phyloP scores from a whole-genome alignment of 2,329 filamentous ascomycete species.

The Neopestalotiopsis clavispora region DNA sequence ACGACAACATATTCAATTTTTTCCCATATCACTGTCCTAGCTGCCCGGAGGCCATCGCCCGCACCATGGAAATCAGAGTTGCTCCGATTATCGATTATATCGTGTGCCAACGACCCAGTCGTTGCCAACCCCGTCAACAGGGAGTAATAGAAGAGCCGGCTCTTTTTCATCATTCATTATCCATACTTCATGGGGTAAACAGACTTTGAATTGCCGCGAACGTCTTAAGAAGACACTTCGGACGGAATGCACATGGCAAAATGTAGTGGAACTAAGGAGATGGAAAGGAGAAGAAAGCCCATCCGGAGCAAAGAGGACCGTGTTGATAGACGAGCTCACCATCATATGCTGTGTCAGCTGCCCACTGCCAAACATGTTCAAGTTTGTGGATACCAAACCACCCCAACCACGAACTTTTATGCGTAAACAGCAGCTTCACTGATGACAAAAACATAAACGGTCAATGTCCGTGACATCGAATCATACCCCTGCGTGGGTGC shows the following conservation, averaged over 20 bases:
- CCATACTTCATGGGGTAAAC: conserved; percentile 28
- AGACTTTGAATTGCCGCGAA: conserved; percentile 26
- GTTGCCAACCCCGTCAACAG: conserved; percentile 35
- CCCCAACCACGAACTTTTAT: conserved; percentile 17
- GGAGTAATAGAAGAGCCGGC: conserved; percentile 34
- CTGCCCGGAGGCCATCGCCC: conserved; percentile 15
- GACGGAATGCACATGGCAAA: conserved; percentile 23
- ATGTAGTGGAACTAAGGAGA: conserved; percentile 17
- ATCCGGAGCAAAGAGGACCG: not conserved
- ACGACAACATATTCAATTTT: conserved; percentile 25
- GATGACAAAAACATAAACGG: conserved; percentile 16
- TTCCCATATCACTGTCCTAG: conserved; percentile 23
- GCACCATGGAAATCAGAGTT: conserved; percentile 8
- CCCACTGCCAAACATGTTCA: conserved; percentile 19
- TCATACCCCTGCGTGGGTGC: conserved; percentile 9
- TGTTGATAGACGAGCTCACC: not conserved
- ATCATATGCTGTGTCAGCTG: not conserved
- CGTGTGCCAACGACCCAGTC: conserved; percentile 29
- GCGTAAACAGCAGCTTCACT: conserved; percentile 13
- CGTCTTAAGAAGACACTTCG: conserved; percentile 21
- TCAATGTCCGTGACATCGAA: not conserved
- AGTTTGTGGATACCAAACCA: conserved; percentile 13
- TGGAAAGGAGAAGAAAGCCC: conserved; percentile 19
- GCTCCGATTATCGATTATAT: conserved; percentile 21
- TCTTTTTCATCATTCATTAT: conserved; percentile 36